Conservation (phyloP, 164 flowering plant species). For the Vitis cinerea region DNA sequence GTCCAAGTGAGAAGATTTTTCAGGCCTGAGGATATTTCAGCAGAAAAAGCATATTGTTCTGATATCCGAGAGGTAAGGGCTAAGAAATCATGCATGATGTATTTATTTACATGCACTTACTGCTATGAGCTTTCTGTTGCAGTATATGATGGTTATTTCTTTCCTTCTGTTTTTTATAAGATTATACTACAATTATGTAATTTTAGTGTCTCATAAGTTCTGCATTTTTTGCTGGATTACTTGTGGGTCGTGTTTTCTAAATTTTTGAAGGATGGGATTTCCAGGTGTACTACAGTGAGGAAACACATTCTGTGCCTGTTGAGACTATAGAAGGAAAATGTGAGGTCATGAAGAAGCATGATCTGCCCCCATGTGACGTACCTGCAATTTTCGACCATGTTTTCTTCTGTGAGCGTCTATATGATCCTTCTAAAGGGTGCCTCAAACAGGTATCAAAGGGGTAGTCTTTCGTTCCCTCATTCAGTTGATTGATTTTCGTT, state of each 20-base stretch:
- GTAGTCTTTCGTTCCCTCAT: conserved; percentile 25
- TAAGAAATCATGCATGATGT: neutral
- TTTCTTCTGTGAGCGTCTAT: conserved; percentile 78
- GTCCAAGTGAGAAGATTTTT: conserved; percentile 77
- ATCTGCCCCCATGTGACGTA: conserved; percentile 42
- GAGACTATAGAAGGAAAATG: conserved; percentile 74
- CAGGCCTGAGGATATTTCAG: conserved; percentile 91
- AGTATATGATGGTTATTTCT: too few species aligned
- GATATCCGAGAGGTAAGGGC: conserved; percentile 75
- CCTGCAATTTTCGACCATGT: conserved; percentile 64
- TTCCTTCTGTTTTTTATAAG: too few species aligned
- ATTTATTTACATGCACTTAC: too few species aligned
- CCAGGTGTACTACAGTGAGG: conserved; percentile 88
- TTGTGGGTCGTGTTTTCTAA: neutral
- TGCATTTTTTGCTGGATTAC: too few species aligned
- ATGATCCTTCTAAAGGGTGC: conserved; percentile 77
- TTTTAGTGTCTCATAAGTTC: neutral
- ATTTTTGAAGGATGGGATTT: neutral
- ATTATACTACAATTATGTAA: neutral
- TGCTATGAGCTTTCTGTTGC: too few species aligned
- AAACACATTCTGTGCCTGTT: conserved; percentile 41
- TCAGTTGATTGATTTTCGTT: too few species aligned
- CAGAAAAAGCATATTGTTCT: conserved; percentile 79
- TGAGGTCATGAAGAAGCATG: conserved; percentile 72
- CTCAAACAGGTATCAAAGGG: conserved; percentile 93